Evolutionary conservation across 306 rosid genomes (phyloP), one percentile per base, ranked within the genome.

Genomic region (Glycyrrhiza uralensis): DNA sequence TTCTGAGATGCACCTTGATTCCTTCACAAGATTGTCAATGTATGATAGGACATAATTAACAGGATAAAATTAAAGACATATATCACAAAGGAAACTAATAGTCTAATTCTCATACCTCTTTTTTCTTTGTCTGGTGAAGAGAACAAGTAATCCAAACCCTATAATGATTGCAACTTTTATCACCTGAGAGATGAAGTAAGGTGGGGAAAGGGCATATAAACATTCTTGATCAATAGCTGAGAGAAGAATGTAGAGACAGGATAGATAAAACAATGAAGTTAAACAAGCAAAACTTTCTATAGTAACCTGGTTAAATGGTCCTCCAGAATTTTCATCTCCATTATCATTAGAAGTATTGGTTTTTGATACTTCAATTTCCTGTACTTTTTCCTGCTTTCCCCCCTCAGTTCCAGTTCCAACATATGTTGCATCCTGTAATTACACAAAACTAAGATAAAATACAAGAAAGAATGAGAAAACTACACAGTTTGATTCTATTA

Each of bases 81-180:
- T 66, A 42, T 13, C 57, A 4, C n/a, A n/a, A n/a, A 64, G 32
- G 54, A 69, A 52, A n/a, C n/a, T n/a, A n/a, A 41, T 61, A 0
- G 39, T 32, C 12, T 54, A 72, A 7, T 47, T 22, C 66, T 6
- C 39, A 4, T 74, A 80, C 90, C 92, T 82, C 66, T 64, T 69
- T 64, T 61, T 86, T 69, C 89, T 80, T 47, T 87, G 92, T 78
- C 99, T 88, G 9, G 91, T 82, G 18, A 94, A 73, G 55, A 94
- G 81, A 85, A 94, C 96, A 49, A 91, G 88, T 33, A 87, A 32
- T 66, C 96, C 99, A 67, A 94, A 94, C 67, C 97, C 97, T 30
- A 84, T 17, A 75, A 89, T 78, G 64, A 86, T 74, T 82, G 93
- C 97, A 85, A 75, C 80, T 84, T 85, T 91, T 20, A 89, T 36